A percentile compares a stretch with the other conserved stretches of the same genome.
phyloP scores from a whole-genome alignment of 495 filamentous ascomycete species.

The Aspergillus cristatus region DNA sequence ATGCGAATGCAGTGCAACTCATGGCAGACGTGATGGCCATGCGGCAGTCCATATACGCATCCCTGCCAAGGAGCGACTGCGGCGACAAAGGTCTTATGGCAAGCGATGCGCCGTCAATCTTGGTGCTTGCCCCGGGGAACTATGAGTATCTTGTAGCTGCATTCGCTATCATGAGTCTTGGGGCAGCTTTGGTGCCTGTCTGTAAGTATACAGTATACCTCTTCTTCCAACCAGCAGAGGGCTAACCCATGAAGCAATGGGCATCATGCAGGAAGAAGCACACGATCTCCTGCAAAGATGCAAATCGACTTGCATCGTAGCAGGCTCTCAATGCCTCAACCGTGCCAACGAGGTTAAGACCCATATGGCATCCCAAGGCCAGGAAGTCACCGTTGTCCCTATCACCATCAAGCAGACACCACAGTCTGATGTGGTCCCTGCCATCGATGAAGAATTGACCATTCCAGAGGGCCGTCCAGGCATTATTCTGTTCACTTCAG shows the following conservation, averaged over 20 bases:
- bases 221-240: too few relatives aligned
- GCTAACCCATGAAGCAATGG: not conserved
- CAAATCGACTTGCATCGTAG: not conserved
- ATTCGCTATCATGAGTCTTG: conserved; percentile 1
- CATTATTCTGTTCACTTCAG: conserved; percentile 76
- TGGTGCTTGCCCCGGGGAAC: conserved; percentile 1
- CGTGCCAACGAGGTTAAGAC: not conserved
- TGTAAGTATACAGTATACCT: not conserved
- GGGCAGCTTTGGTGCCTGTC: conserved; percentile 3
- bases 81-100: not conserved
- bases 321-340: not conserved
- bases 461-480: not conserved
- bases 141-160: conserved; percentile 4
- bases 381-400: not conserved
- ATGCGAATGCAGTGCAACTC: conserved; percentile 1
- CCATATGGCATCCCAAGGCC: not conserved
- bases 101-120: conserved; percentile 1
- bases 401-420: not conserved
- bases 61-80: not conserved
- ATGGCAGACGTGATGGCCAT: not conserved
- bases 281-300: not conserved
- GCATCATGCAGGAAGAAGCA: not conserved
- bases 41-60: not conserved
- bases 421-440: too few relatives aligned
- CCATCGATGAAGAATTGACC: not conserved